These are phyloP conservation scores for Leccinum idahoense DNA, from an alignment of 1,284 basidiomycete species.

Conservation along the genomic window DNA sequence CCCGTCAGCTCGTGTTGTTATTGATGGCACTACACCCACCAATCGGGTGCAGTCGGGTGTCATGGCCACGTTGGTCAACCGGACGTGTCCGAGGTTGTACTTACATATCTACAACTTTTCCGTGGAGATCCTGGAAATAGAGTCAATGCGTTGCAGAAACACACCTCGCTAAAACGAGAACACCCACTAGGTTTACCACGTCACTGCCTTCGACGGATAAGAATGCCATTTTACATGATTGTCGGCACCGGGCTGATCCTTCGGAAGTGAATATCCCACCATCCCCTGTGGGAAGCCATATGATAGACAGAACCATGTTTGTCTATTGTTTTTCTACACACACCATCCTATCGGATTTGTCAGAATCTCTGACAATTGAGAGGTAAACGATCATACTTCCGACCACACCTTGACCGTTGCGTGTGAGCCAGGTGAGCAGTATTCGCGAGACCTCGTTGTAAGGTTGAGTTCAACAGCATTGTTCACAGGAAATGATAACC, in stretches of 20 bases:
- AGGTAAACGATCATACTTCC: conserved; percentile 40
- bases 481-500: conserved; percentile 3
- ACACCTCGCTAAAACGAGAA: conserved; percentile 5
- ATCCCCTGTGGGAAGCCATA: conserved; percentile 67
- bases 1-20: conserved; percentile 51
- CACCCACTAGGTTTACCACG: conserved; percentile 44
- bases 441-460: conserved; percentile 52
- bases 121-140: conserved; percentile 44
- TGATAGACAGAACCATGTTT: conserved; percentile 58
- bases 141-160: conserved; percentile 14
- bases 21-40: conserved; percentile 66
- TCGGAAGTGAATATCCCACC: conserved; percentile 34
- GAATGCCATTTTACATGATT: conserved; percentile 37
- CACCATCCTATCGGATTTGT: conserved; percentile 50
- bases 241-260: conserved; percentile 12
- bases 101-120: conserved; percentile 48
- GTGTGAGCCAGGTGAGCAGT: conserved; percentile 61
- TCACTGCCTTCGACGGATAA: conserved; percentile 51
- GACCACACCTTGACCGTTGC: conserved; percentile 72
- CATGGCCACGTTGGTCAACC: conserved; percentile 68
- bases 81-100: conserved; percentile 62
- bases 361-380: conserved; percentile 7
- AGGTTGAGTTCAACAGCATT: conserved; percentile 4
- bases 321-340: conserved; percentile 69
- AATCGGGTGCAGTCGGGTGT: conserved; percentile 63